Conservation (phyloP, 371 early-diverging fungal genomes). For the Zopfochytrium polystomum region DNA sequence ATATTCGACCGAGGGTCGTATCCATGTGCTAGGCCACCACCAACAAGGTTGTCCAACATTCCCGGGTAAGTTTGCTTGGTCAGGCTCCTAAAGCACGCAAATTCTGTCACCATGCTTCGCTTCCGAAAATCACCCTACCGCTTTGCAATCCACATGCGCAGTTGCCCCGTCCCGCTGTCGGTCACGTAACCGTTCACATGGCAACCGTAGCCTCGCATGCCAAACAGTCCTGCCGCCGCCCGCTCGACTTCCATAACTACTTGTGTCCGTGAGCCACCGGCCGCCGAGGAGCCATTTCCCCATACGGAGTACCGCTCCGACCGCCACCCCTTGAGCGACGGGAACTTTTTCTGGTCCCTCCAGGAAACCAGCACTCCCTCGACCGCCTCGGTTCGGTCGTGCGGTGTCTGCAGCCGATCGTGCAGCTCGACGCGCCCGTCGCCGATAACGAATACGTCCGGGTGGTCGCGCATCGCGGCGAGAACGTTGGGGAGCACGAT, state of each 20-base stretch:
- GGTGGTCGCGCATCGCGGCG: slow-evolving; percentile 1
- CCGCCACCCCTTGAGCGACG: slow-evolving; percentile 59
- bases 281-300: slow-evolving; percentile 41
- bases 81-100: slow-evolving; percentile 29
- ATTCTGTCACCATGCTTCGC: no score
- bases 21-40: slow-evolving; percentile 79
- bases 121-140: no score
- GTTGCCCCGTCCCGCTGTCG: slow-evolving; percentile 33
- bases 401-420: slow-evolving; percentile 14
- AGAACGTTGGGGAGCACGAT: slow-evolving; percentile 2
- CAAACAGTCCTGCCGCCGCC: slow-evolving; percentile 59
- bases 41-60: slow-evolving; percentile 80
- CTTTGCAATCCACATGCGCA: slow-evolving; percentile 83
- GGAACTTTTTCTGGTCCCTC: slow-evolving; percentile 14
- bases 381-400: slow-evolving; percentile 25
- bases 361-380: slow-evolving; percentile 28
- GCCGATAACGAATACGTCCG: slow-evolving; percentile 14
- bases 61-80: slow-evolving; percentile 88
- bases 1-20: slow-evolving; percentile 62
- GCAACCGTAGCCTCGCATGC: slow-evolving; percentile 37
- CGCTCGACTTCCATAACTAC: slow-evolving; percentile 76
- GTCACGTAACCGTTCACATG: slow-evolving; percentile 76
- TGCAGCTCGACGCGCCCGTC: slow-evolving; percentile 5
- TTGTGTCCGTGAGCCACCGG: no score
- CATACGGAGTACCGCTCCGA: slow-evolving; percentile 79